Evolutionary conservation across 163 green algal genomes (phyloP), one percentile per base, ranked within the genome.

Genomic region (Scenedesmus sp.): DNA sequence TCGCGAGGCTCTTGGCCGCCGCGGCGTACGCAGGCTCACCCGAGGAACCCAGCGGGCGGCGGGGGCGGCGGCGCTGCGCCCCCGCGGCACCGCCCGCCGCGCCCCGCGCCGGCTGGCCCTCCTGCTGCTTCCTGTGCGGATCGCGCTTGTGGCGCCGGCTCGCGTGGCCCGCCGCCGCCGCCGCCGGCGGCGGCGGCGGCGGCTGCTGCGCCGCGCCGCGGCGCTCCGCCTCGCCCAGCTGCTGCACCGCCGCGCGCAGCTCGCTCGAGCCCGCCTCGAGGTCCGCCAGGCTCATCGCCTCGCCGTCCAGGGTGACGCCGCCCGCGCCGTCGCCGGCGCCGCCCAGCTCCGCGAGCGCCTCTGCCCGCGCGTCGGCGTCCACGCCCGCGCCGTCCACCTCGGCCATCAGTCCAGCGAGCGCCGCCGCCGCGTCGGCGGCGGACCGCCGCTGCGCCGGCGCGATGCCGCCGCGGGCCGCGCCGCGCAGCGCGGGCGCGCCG

Each of bases 391-490:
- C 15, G 3, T 80, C 58, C 11, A 80, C 45, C 18, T 80, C 71
- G 9, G 56, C 44, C 58, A 80, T 80, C 44, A 80, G 26, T 6
- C 57, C 71, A 29, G 71, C 58, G 5, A 80, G 42, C 2, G 71
- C 71, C 34, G 58, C 42, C 22, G 71, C 71, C 44, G 71, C 60
- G 33, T 71, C 71, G 42, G 45, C 71, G 31, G 62, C 56, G 24
- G 71, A 80, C 5, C 71, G 71, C 57, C 53, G 44, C 58, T 64
- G 56, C 53, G 34, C 22, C 29, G 29, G 42, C 57, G 33, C 17
- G 48, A 57, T 57, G 36, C 57, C 45, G 34, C n/a, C 67, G 70
- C 70, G 56, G 54, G n/a, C n/a, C n/a, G n/a, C n/a, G n/a, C n/a
- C n/a, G n/a, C n/a, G n/a, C n/a, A n/a, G n/a, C n/a, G n/a, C n/a